Evolutionary conservation across 768 basidiomycete genomes (phyloP).

Genomic region (Phaeotremella skinneri): DNA sequence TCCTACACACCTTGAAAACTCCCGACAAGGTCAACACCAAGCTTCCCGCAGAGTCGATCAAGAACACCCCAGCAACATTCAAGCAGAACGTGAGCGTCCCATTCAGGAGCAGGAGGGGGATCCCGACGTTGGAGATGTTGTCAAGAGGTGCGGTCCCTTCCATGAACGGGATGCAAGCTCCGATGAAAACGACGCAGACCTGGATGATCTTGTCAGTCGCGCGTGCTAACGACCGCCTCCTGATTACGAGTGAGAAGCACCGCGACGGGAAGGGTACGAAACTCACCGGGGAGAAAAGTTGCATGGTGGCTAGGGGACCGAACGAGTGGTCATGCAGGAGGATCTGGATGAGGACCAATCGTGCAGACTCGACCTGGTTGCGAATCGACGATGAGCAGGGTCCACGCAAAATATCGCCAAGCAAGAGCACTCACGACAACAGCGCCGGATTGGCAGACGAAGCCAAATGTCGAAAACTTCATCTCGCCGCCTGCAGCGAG

Average conservation of each 20-base stretch:
- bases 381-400: neutral
- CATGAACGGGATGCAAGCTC: conserved; percentile 19
- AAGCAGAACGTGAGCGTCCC: conserved; percentile 25
- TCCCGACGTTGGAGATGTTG: conserved; percentile 16
- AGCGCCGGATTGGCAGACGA: conserved; percentile 24
- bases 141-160: conserved; percentile 25
- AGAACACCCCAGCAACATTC: conserved; percentile 29
- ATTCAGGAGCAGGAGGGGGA: conserved; percentile 20
- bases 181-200: conserved; percentile 26
- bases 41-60: conserved; percentile 30
- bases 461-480: conserved; percentile 18
- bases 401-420: neutral
- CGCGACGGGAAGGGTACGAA: too few relatives aligned
- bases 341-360: conserved; percentile 26
- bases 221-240: neutral
- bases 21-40: conserved; percentile 20
- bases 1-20: conserved; percentile 15
- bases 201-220: neutral
- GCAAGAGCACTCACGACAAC: conserved; percentile 19
- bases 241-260: neutral
- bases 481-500: conserved; percentile 20
- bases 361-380: conserved; percentile 25
- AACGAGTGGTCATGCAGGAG: conserved; percentile 20
- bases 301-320: conserved; percentile 22
- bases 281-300: conserved; percentile 27